Percentiles rank a stretch among this genome's conserved stretches.
Evolutionary conservation across 257 asterid species (phyloP).

Genomic region (Hygrophila difformis): DNA sequence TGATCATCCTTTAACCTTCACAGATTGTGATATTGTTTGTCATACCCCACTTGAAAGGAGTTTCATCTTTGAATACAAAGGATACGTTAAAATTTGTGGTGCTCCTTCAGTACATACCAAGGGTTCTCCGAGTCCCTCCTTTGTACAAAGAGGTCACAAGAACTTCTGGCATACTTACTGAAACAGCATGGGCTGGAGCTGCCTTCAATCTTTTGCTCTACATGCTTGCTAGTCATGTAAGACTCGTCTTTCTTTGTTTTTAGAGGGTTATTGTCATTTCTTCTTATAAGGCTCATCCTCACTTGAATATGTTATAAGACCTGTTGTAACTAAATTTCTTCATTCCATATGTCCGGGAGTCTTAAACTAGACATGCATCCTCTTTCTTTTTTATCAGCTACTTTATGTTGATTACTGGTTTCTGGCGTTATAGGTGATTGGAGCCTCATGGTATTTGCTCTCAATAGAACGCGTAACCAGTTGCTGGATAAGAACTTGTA

Average conservation of each 20-base stretch:
- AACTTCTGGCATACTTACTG: constrained; percentile 98
- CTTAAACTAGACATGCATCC: not conserved
- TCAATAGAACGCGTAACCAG: constrained; percentile 87
- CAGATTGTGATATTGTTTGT: constrained; percentile 69
- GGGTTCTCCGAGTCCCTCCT: constrained; percentile 84
- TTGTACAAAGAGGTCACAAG: constrained; percentile 93
- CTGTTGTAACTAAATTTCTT: not conserved
- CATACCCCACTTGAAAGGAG: constrained; percentile 64
- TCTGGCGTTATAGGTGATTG: constrained; percentile 47
- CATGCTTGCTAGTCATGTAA: constrained; percentile 99
- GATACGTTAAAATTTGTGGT: constrained; percentile 72
- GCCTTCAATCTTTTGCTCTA: constrained; percentile 92
- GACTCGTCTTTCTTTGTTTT: constrained; percentile 57
- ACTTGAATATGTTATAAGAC: not conserved
- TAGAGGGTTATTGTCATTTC: not conserved
- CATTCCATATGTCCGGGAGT: not conserved
- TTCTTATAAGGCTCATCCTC: not conserved
- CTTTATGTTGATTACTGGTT: not conserved
- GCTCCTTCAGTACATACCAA: constrained; percentile 80
- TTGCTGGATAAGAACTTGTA: constrained; percentile 79
- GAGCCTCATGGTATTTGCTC: constrained; percentile 91
- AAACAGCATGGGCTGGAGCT: constrained; percentile 99
- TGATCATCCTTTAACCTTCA: constrained; percentile 50
- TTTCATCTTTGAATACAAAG: constrained; percentile 82
- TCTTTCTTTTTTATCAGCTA: not conserved